These are phyloP conservation scores for Moricandia moricandioides DNA, from an alignment of 345 rosid species.

Conservation along the genomic window DNA sequence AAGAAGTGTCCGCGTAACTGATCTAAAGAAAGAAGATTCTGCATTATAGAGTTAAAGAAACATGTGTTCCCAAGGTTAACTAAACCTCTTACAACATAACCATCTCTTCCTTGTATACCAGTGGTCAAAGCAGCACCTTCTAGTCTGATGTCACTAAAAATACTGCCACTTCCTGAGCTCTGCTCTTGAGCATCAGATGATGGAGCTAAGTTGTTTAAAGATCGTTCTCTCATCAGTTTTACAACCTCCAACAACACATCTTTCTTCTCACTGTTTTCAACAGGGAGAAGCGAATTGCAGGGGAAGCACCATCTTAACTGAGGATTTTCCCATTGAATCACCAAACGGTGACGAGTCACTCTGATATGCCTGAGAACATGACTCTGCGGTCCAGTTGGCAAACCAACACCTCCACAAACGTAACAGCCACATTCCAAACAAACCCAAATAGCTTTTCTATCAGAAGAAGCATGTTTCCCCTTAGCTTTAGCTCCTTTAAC, in stretches of 20 bases:
- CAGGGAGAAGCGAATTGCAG: slow-evolving; percentile 58
- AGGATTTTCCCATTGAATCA: slow-evolving; percentile 77
- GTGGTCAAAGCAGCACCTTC: slow-evolving; percentile 32
- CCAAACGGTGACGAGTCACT: slow-evolving; percentile 61
- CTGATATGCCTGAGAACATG: slow-evolving; percentile 74
- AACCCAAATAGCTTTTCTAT: slow-evolving; percentile 74
- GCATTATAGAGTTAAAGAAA: slow-evolving; percentile 93
- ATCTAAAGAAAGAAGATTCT: slow-evolving; percentile 76
- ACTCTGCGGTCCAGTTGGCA: slow-evolving; percentile 70
- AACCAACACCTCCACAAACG: slow-evolving; percentile 84
- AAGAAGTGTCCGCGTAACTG: slow-evolving; percentile 55
- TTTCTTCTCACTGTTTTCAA: slow-evolving; percentile 58
- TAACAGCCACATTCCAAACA: slow-evolving; percentile 91
- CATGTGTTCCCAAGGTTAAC: slow-evolving; percentile 95
- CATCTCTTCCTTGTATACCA: slow-evolving; percentile 45
- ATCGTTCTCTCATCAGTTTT: slow-evolving; percentile 56
- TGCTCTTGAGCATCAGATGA: slow-evolving; percentile 48
- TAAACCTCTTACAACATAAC: slow-evolving; percentile 71
- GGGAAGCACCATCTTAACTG: slow-evolving; percentile 86
- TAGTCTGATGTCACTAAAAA: slow-evolving; percentile 40
- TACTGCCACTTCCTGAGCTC: slow-evolving; percentile 63
- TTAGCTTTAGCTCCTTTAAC: slow-evolving; percentile 60
- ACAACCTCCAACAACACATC: slow-evolving; percentile 52
- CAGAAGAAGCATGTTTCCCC: slow-evolving; percentile 51
- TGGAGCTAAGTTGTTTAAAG: slow-evolving; percentile 32